Percentiles rank a stretch among this genome's conserved stretches.
phyloP scores from a whole-genome alignment of 176 grass and related monocot species.

The Echinochloa phyllopogon region DNA sequence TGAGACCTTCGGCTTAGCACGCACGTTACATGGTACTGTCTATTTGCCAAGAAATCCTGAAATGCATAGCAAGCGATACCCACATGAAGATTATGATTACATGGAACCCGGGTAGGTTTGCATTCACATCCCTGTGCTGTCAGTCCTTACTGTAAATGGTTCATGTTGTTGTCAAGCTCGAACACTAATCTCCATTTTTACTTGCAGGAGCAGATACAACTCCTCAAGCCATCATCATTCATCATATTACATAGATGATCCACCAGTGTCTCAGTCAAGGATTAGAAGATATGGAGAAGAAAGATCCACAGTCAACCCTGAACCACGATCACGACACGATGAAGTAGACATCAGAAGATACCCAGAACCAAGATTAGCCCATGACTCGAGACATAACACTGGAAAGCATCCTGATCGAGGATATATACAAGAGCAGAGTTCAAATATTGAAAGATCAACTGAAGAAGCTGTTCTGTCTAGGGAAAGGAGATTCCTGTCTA shows the following conservation, averaged over 20 bases:
- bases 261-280: constrained; percentile 49
- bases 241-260: constrained; percentile 45
- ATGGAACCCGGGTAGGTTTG: constrained; percentile 44
- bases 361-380: constrained; percentile 21
- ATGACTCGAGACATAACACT: constrained; percentile 38
- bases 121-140: constrained; percentile 15
- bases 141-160: not conserved
- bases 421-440: constrained; percentile 41
- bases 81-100: constrained; percentile 55
- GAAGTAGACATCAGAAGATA: constrained; percentile 28
- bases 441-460: constrained; percentile 39
- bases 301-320: constrained; percentile 20
- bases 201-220: constrained; percentile 62
- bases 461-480: constrained; percentile 42
- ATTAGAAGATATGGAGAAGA: constrained; percentile 54
- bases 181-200: constrained; percentile 29
- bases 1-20: constrained; percentile 51
- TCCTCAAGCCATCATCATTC: constrained; percentile 45
- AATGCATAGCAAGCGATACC: constrained; percentile 35
- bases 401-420: constrained; percentile 49
- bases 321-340: constrained; percentile 26
- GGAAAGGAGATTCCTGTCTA: constrained; percentile 45
- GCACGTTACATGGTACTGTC: constrained; percentile 32
- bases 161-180: constrained; percentile 34
- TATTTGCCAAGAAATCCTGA: constrained; percentile 54